phyloP scores from a whole-genome alignment of 1,139 yeast genomes.

The Hanseniaspora sp. region DNA sequence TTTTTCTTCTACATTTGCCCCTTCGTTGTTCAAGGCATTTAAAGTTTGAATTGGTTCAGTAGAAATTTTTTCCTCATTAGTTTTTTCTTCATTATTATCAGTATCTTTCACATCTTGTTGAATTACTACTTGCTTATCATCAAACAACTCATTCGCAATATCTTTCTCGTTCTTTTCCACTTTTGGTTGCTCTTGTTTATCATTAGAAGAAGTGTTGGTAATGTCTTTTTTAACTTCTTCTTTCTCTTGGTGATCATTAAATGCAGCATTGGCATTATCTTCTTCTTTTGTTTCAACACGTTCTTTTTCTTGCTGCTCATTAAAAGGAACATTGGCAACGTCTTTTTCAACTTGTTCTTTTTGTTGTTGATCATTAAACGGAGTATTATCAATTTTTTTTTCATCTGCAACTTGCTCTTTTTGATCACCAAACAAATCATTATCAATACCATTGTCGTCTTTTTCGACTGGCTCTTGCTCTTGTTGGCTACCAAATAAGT shows the following conservation, averaged over 20 bases:
- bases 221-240: constrained; percentile 20
- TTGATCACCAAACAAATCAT: too few relatives aligned
- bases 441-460: too few relatives aligned
- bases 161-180: constrained; percentile 44
- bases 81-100: constrained; percentile 23
- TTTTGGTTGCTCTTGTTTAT: constrained; percentile 36
- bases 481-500: too few relatives aligned
- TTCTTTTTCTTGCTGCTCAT: constrained; percentile 19
- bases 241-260: constrained; percentile 18
- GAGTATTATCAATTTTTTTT: too few relatives aligned
- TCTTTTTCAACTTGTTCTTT: not conserved
- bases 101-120: constrained; percentile 41
- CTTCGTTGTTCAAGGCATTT: not conserved
- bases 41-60: constrained; percentile 13
- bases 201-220: constrained; percentile 29
- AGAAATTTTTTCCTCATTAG: constrained; percentile 27
- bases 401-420: too few relatives aligned
- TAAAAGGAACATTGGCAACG: not conserved
- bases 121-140: constrained; percentile 34
- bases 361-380: constrained; percentile 14
- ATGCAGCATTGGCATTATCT: constrained; percentile 29
- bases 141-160: not conserved
- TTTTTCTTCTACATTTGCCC: constrained; percentile 26
- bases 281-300: constrained; percentile 25
- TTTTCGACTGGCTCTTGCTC: too few relatives aligned